Evolutionary conservation across 345 rosid species (phyloP).

Genomic region (Erodium maritimum): DNA sequence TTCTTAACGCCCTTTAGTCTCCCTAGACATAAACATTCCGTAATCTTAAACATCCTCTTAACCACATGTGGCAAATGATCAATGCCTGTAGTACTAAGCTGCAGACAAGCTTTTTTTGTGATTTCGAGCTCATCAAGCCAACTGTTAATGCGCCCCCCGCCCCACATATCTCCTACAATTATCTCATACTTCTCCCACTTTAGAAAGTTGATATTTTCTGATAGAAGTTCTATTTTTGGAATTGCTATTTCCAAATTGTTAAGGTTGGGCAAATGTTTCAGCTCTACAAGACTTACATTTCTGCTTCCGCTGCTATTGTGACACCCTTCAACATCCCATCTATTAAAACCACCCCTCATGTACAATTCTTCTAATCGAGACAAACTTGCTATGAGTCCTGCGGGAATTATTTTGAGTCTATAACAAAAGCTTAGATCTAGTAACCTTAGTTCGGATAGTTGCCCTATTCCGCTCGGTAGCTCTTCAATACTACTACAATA

Average conservation of each 20-base stretch:
- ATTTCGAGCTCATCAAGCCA: no score
- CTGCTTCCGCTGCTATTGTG: neutral
- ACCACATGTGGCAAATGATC: no score
- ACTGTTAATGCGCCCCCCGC: no score
- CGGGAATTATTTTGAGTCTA: slow-evolving; percentile 5
- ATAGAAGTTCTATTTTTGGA: neutral
- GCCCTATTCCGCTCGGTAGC: slow-evolving; percentile 16
- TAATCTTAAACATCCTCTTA: no score
- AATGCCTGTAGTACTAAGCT: no score
- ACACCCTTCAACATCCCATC: slow-evolving; percentile 13
- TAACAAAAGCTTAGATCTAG: slow-evolving; percentile 8
- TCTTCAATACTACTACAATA: neutral
- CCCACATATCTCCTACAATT: neutral
- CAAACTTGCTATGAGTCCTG: no score
- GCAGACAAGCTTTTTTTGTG: no score
- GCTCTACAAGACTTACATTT: slow-evolving; percentile 16
- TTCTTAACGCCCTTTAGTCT: no score
- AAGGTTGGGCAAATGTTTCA: slow-evolving; percentile 8
- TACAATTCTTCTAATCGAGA: slow-evolving; percentile 20
- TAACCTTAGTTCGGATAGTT: slow-evolving; percentile 6
- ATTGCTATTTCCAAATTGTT: slow-evolving; percentile 7
- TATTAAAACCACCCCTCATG: slow-evolving; percentile 5
- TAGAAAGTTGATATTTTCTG: neutral
- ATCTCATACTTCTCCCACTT: neutral
- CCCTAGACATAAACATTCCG: no score